A percentile compares a stretch with the other conserved stretches of the same genome.
phyloP scores from a whole-genome alignment of 2,329 filamentous ascomycete genomes.

The Epicoccum sorghinum region DNA sequence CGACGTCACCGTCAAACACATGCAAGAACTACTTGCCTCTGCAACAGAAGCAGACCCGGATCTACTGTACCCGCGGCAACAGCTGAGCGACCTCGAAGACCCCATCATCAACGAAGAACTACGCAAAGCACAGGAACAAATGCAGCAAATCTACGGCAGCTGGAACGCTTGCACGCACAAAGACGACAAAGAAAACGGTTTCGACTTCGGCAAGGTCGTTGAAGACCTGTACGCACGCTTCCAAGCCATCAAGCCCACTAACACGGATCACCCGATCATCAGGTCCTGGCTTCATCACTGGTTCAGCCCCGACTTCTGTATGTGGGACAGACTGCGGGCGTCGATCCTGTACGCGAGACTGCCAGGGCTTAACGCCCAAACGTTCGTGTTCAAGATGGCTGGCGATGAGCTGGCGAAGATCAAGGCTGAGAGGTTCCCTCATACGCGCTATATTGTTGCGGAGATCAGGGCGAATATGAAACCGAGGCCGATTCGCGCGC shows the following conservation, averaged over 20 bases:
- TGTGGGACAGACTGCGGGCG: conserved; percentile 56
- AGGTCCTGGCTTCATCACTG: conserved; percentile 18
- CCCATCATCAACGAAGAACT: conserved; percentile 20
- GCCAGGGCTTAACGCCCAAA: background rate
- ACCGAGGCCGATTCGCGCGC: conserved; percentile 36
- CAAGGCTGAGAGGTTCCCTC: conserved; percentile 33
- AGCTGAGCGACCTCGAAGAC: conserved; percentile 1
- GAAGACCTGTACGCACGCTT: conserved; percentile 30
- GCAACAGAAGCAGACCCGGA: conserved; percentile 30
- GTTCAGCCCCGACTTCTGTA: conserved; percentile 17
- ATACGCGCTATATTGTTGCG: conserved; percentile 22
- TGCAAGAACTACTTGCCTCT: conserved; percentile 29
- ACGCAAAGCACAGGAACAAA: background rate
- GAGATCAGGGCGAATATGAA: conserved; percentile 39
- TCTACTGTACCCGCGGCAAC: conserved; percentile 20
- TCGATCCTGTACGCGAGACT: conserved; percentile 47
- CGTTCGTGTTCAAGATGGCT: conserved; percentile 49
- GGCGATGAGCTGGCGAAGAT: conserved; percentile 48
- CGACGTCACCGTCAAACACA: conserved; percentile 31
- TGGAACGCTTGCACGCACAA: conserved; percentile 18
- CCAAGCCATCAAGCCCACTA: conserved; percentile 25
- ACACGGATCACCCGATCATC: conserved; percentile 18
- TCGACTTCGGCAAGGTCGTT: conserved; percentile 17
- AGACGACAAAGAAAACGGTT: background rate
- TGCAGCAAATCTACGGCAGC: conserved; percentile 1